Conservation (phyloP, 2,329 filamentous ascomycete genomes). For the Cephalotrichum gorgonifer region DNA sequence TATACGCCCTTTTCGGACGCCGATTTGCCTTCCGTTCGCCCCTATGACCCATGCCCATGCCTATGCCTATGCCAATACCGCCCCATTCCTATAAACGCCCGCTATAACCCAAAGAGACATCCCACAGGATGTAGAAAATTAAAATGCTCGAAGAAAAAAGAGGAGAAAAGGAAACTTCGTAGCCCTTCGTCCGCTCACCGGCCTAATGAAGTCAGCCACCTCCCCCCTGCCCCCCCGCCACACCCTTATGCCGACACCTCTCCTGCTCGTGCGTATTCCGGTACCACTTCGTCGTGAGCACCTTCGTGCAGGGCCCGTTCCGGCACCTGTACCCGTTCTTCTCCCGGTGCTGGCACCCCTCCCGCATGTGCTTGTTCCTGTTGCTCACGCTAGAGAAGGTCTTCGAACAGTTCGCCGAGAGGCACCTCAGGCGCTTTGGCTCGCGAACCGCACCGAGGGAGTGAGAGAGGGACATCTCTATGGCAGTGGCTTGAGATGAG, state of each 20-base stretch:
- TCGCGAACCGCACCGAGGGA: neutral
- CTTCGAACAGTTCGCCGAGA: slow-evolving; percentile 13
- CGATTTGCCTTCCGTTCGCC: no score
- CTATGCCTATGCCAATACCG: no score
- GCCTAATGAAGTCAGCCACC: no score
- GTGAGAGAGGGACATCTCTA: neutral
- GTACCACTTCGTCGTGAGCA: slow-evolving; percentile 19
- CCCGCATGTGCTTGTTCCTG: slow-evolving; percentile 19
- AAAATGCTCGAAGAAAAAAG: no score
- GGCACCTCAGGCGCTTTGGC: slow-evolving; percentile 10
- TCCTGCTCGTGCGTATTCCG: slow-evolving; percentile 15
- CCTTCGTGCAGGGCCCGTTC: slow-evolving; percentile 14
- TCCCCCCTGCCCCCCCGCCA: no score
- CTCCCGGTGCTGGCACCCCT: slow-evolving; percentile 13
- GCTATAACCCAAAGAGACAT: no score
- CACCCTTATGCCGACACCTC: slow-evolving; percentile 14
- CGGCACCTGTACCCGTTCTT: slow-evolving; percentile 14
- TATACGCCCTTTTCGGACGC: no score
- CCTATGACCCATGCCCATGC: no score
- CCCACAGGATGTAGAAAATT: no score
- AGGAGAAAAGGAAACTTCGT: no score
- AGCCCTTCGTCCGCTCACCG: no score
- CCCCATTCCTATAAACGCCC: no score
- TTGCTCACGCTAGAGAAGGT: slow-evolving; percentile 19
- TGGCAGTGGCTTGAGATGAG: neutral